Conservation (phyloP, 306 rosid species). For the Prunus davidiana region DNA sequence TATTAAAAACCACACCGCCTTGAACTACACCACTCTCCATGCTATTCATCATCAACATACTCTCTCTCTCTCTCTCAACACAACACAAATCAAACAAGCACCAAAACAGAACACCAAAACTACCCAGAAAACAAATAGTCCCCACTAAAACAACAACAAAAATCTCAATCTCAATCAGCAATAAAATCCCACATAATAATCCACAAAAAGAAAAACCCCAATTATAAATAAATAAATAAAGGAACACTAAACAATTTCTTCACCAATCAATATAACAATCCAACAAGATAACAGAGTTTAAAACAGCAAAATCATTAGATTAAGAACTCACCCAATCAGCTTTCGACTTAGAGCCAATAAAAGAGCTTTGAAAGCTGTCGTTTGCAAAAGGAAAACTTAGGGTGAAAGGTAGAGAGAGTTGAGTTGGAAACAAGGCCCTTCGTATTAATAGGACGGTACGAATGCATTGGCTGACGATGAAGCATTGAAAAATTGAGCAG, state of each 20-base stretch:
- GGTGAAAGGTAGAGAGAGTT: background rate
- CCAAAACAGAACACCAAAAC: background rate
- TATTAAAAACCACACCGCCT: background rate
- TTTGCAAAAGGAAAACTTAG: slow-evolving; percentile 3
- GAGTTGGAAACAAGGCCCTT: slow-evolving; percentile 13
- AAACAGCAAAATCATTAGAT: slow-evolving; percentile 2
- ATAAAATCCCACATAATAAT: background rate
- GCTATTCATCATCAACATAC: background rate
- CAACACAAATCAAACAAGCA: background rate
- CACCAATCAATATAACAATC: slow-evolving; percentile 15
- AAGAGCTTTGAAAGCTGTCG: slow-evolving; percentile 15
- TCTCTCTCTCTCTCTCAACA: background rate
- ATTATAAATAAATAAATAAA: background rate
- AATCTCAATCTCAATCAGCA: slow-evolving; percentile 3
- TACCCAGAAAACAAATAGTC: background rate
- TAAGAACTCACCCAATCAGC: slow-evolving; percentile 36
- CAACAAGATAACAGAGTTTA: background rate
- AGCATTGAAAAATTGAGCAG: slow-evolving; percentile 33
- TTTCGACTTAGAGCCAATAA: slow-evolving; percentile 27
- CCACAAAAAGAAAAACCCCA: background rate
- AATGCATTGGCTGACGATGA: slow-evolving; percentile 41
- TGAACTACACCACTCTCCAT: background rate
- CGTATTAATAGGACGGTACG: slow-evolving; percentile 1
- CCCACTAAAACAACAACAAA: background rate
- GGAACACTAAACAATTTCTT: slow-evolving; percentile 3